A percentile compares a stretch with the other conserved stretches of the same genome.
Evolutionary conservation across 805 yeast species (phyloP).

Genomic region (Komagataella pseudopastoris): DNA sequence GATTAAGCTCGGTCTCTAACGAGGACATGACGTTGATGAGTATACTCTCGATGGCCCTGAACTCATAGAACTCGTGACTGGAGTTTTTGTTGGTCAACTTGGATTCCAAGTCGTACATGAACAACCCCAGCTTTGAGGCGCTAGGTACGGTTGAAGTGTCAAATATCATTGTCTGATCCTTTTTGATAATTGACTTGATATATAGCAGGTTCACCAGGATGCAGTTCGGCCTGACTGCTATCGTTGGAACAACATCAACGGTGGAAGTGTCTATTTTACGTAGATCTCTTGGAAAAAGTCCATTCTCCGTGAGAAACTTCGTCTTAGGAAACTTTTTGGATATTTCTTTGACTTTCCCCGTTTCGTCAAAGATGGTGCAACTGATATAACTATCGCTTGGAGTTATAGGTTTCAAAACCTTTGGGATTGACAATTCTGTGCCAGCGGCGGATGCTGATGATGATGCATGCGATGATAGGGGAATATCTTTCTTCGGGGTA

Average conservation of each 20-base stretch:
- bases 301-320: conserved; percentile 55
- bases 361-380: conserved; percentile 67
- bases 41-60: conserved; percentile 72
- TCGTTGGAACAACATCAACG: conserved; percentile 78
- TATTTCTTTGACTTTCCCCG: conserved; percentile 58
- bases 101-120: conserved; percentile 75
- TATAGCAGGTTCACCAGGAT: conserved; percentile 75
- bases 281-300: conserved; percentile 74
- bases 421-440: conserved; percentile 5
- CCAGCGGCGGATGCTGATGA: background rate
- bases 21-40: conserved; percentile 69
- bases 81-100: conserved; percentile 33
- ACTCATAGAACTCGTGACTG: conserved; percentile 54
- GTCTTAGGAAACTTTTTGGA: conserved; percentile 65
- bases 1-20: conserved; percentile 61
- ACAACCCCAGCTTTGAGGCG: conserved; percentile 59
- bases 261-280: conserved; percentile 67
- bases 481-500: background rate
- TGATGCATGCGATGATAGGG: background rate
- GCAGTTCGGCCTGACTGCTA: conserved; percentile 66
- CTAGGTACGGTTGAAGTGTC: conserved; percentile 55
- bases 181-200: conserved; percentile 79
- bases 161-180: conserved; percentile 69
- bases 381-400: conserved; percentile 44
- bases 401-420: conserved; percentile 24